Evolutionary conservation across 1,284 basidiomycete species (phyloP).

Genomic region (Trichosporon asahii): DNA sequence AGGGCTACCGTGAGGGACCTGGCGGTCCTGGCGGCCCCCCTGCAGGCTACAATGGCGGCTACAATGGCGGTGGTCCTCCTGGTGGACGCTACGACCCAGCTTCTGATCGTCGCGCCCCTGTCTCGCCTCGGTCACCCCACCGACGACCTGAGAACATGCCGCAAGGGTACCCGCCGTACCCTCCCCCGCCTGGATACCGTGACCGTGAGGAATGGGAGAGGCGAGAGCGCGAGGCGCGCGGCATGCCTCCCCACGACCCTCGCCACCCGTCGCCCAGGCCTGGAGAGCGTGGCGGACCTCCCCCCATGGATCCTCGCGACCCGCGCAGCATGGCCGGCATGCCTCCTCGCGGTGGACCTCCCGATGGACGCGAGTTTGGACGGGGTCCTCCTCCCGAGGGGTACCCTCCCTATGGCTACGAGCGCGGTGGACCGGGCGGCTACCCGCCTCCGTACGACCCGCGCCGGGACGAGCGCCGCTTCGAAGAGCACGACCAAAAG

Average conservation of each 20-base stretch:
- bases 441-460: slow-evolving; percentile 18
- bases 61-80: slow-evolving; percentile 11
- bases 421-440: slow-evolving; percentile 17
- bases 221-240: slow-evolving; percentile 43
- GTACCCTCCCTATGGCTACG: slow-evolving; percentile 27
- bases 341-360: slow-evolving; percentile 12
- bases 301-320: slow-evolving; percentile 22
- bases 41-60: slow-evolving; percentile 11
- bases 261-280: slow-evolving; percentile 40
- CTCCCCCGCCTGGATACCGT: slow-evolving; percentile 22
- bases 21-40: slow-evolving; percentile 11
- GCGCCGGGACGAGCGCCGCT: slow-evolving; percentile 18
- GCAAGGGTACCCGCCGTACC: slow-evolving; percentile 27
- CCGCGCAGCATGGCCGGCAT: slow-evolving; percentile 12
- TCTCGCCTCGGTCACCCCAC: slow-evolving; percentile 38
- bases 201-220: slow-evolving; percentile 47
- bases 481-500: slow-evolving; percentile 17
- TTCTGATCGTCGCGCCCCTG: slow-evolving; percentile 28
- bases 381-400: slow-evolving; percentile 20
- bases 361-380: slow-evolving; percentile 18
- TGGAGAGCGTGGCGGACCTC: slow-evolving; percentile 26
- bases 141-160: slow-evolving; percentile 26
- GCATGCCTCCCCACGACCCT: slow-evolving; percentile 27
- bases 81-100: slow-evolving; percentile 33
- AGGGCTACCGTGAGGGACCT: slow-evolving; percentile 22